Conservation (phyloP, 2,329 filamentous ascomycete species). For the Fusarium sambucinum region DNA sequence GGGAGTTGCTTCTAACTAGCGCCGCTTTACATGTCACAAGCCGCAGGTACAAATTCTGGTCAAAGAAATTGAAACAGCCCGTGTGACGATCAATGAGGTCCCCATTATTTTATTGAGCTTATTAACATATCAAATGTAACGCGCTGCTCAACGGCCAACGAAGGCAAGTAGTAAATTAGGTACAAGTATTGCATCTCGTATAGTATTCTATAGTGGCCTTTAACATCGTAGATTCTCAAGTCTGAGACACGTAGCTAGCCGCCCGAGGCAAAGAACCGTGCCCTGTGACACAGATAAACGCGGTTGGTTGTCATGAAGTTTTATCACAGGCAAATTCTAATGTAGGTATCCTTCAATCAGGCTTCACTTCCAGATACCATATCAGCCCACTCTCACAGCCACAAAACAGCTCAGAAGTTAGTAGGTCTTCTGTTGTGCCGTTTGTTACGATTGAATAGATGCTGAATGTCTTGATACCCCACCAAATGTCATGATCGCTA, state of each 20-base stretch:
- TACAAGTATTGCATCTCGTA: too few relatives aligned
- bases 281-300: conserved; percentile 9
- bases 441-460: conserved; percentile 18
- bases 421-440: conserved; percentile 3
- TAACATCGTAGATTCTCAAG: not conserved
- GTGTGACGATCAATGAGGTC: conserved; percentile 10
- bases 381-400: not conserved
- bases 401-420: not conserved
- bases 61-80: not conserved
- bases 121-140: not conserved
- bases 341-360: not conserved
- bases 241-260: not conserved
- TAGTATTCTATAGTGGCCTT: not conserved
- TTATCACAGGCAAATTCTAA: not conserved
- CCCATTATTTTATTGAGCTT: not conserved
- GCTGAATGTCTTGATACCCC: conserved; percentile 32
- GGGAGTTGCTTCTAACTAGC: conserved; percentile 35
- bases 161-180: too few relatives aligned
- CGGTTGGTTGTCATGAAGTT: conserved; percentile 21
- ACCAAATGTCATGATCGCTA: conserved; percentile 25
- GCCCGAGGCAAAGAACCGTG: conserved; percentile 24
- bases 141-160: not conserved
- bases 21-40: conserved; percentile 22
- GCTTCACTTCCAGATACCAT: not conserved
- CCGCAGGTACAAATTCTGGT: conserved; percentile 26